Evolutionary conservation across 768 basidiomycete species (phyloP), one percentile per base, ranked within the genome.

Genomic region (Suillus clintonianus): DNA sequence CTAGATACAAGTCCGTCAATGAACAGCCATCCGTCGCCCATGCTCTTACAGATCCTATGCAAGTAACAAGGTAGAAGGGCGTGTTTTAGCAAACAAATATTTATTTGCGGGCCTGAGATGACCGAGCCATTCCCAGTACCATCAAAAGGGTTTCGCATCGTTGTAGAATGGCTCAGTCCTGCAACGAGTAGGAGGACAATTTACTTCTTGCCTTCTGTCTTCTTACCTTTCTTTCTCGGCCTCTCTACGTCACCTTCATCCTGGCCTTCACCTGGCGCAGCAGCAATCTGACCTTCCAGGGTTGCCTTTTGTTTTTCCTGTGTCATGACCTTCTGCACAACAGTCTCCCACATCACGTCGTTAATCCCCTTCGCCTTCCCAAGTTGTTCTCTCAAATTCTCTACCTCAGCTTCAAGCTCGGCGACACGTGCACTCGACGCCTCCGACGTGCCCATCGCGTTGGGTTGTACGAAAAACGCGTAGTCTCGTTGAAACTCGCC

Each of bases 331-430:
- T 78, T 83, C 67, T 90, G 88, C 34, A 96, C 90, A 1, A 95
- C 85, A 3, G 83, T 86, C 67, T 92, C 90, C 96, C 96, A 97
- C 90, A 97, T 97, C 59, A 85, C 82, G 71, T 97, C 94, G 69
- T 97, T 98, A 64, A 97, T 83, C n/a, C 89, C 86, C 71, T 95
- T 94, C 5, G 96, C 96, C 72, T 87, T 89, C 32, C 86, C 86
- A 7, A 98, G 79, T 65, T 94, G 89, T 53, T 86, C 84, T 53
- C 82, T 85, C 62, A 97, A 75, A 30, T 74, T 77, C 57, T 80
- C 81, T 9, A 95, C 83, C 74, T 97, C 94, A 3, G 79, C 76
- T 75, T 95, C 90, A 1, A 97, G 85, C 68, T 89, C 86, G 17
- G 82, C 71, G 13, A 95, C 82, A 55, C 84, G 86, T 22, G 83